Conservation (phyloP, 257 asterid genomes). For the Orobanche coerulescens region DNA sequence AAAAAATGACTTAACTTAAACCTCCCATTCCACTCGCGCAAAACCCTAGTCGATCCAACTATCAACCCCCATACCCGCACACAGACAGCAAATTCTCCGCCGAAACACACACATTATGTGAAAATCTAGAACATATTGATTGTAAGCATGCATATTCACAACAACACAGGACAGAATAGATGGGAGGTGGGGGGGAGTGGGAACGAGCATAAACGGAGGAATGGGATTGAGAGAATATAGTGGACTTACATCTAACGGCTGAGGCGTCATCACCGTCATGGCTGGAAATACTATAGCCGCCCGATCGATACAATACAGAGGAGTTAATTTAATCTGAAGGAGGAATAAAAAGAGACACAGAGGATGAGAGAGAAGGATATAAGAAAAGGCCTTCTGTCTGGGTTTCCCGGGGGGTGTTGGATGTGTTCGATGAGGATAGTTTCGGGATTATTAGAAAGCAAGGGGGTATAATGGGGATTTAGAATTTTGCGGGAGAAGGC, state of each 20-base stretch:
- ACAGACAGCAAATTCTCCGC: conserved; percentile 9
- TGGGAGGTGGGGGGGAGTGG: neutral
- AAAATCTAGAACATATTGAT: conserved; percentile 17
- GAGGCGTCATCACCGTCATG: conserved; percentile 89
- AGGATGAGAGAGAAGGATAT: conserved; percentile 17
- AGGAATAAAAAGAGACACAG: conserved; percentile 14
- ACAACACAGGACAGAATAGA: conserved; percentile 3
- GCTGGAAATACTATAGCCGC: conserved; percentile 30
- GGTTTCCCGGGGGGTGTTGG: conserved; percentile 25
- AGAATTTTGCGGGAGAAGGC: neutral
- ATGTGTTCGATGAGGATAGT: conserved; percentile 30
- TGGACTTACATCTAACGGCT: conserved; percentile 70
- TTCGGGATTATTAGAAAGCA: conserved; percentile 25
- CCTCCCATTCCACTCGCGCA: conserved; percentile 26
- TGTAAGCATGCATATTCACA: conserved; percentile 18
- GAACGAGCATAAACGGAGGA: conserved; percentile 2
- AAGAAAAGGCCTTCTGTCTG: conserved; percentile 23
- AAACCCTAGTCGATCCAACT: conserved; percentile 64
- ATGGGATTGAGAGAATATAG: conserved; percentile 16
- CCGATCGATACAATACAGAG: conserved; percentile 51
- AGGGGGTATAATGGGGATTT: conserved; percentile 33
- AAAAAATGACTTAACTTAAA: conserved; percentile 27
- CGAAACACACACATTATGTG: neutral
- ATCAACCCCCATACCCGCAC: conserved; percentile 14
- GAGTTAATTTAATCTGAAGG: conserved; percentile 21